Evolutionary conservation across 345 rosid species (phyloP), one percentile per base, ranked within the genome.

Genomic region (Eucalyptus dawsonii): DNA sequence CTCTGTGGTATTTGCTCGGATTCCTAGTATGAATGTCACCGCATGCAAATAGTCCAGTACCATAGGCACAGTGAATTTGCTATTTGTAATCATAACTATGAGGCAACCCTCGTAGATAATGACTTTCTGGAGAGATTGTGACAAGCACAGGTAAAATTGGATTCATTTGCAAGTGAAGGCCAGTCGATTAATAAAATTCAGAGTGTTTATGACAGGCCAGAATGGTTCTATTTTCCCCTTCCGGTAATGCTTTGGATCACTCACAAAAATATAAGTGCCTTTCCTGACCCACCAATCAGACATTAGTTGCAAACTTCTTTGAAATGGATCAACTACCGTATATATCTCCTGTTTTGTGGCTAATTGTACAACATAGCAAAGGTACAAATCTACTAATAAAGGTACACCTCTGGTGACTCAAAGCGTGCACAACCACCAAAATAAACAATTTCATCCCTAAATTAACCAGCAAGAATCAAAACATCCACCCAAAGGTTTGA

Each of bases 1-100:
- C 89, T 94, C 94, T 15, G 89, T 93, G 42, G 94, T 93, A 34
- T 94, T 92, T 88, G 93, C 87, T 58, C 89, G 87, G 58, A 76
- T 94, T 85, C 88, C 94, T 44, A 88, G 88, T 22, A 22, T 89
- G 56, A 87, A 87, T 29, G 45, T 92, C 76, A 90, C 93, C 24
- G 94, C 93, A 45, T 94, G 95, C 86, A 80, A 11, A 60, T 60
- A 94, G 49, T 76, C 10, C 54, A 86, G 8, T 60, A 51, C 16
- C 65, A 86, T 31, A 50, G 29, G 29, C 24, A 51, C 44, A 50
- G 87, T 37, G 25, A 50, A 50, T 37, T 50, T 31, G 60, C 65
- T 86, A 31, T 50, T 24, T 50, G 65, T 51, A 19, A 86, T 49
- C 56, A 10, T 27, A 27, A 86, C 21, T 17, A 10, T 37, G 25